Evolutionary conservation across 345 rosid genomes (phyloP), one percentile per base, ranked within the genome.

Genomic region (Citrus trifoliata): DNA sequence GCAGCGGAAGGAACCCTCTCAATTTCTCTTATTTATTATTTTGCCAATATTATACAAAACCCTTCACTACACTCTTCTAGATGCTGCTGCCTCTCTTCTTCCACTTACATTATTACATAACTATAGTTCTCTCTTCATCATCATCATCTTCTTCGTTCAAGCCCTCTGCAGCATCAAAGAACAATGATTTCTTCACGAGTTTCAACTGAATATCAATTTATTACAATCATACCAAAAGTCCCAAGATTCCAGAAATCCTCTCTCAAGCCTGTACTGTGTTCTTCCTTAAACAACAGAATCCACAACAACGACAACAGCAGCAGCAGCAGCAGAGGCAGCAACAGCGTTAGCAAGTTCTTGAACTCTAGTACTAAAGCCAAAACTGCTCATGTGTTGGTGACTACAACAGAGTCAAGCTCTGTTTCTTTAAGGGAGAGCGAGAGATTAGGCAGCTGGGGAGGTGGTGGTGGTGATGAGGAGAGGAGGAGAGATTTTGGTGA

Each of bases 341-440:
- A 38, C 67, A 42, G 65, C 64, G 4, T 61, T 37, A 58, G 69
- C 13, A 86, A 68, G 62, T 46, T 64, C 42, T 40, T 74, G 56
- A 40, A 38, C 37, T 18, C 58, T 38, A 61, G 10, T 32, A 35
- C 24, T 75, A 79, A 78, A 25, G 65, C 77, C 63, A 37, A 37
- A 51, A 30, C 28, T 51, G 8, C 10, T 53, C 81, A 82, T 67
- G 53, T 79, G 48, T 65, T 79, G 63, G 81, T 80, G 4, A 70
- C 73, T 3, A 70, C 73, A n/a, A 80, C 80, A 2, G 48, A 64
- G 61, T 83, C 79, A 21, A 66, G 72, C 4, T 86, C 84, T 38
- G 85, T 85, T 82, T 89, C 90, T 37, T 73, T 71, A n/a, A 38
- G 59, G 22, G 82, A 76, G 59, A 76, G 77, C 61, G 67, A 73